These are phyloP conservation scores for Fusarium stilboides DNA, from an alignment of 2,329 filamentous ascomycete genomes.

Conservation along the genomic window DNA sequence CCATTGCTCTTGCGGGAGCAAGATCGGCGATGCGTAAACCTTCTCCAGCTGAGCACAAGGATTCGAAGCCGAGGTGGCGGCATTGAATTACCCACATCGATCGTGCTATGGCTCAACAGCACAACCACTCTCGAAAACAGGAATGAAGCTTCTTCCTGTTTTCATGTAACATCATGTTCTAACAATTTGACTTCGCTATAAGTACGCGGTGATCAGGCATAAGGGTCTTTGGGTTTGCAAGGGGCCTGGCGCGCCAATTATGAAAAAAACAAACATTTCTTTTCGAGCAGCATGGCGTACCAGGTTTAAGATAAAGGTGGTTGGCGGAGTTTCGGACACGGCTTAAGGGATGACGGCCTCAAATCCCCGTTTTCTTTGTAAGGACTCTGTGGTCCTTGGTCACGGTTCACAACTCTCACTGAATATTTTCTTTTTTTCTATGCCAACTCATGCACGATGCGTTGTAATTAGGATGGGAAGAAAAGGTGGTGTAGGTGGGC, in stretches of 20 bases:
- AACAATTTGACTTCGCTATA: slow-evolving; percentile 40
- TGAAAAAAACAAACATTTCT: slow-evolving; percentile 40
- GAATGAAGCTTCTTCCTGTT: slow-evolving; percentile 33
- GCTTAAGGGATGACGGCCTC: slow-evolving; percentile 33
- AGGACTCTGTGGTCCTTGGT: slow-evolving; percentile 28
- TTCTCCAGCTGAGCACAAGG: slow-evolving; percentile 54
- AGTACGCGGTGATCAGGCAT: slow-evolving; percentile 21
- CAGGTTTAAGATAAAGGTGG: slow-evolving; percentile 40
- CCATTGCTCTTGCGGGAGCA: slow-evolving; percentile 63
- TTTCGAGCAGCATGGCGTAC: slow-evolving; percentile 50
- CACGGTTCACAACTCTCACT: slow-evolving; percentile 28
- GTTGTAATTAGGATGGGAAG: slow-evolving; percentile 32
- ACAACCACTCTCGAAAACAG: slow-evolving; percentile 36
- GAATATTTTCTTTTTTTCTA: slow-evolving; percentile 27
- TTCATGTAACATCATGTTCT: slow-evolving; percentile 42
- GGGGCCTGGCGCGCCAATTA: slow-evolving; percentile 46
- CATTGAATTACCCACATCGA: slow-evolving; percentile 41
- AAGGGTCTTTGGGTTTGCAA: slow-evolving; percentile 17
- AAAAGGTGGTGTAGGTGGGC: slow-evolving; percentile 6
- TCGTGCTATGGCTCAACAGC: slow-evolving; percentile 8
- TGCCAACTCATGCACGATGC: slow-evolving; percentile 31
- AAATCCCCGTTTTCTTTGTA: slow-evolving; percentile 37
- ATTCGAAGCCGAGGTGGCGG: slow-evolving; percentile 67
- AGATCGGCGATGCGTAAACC: slow-evolving; percentile 54
- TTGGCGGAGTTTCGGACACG: slow-evolving; percentile 46